These are phyloP conservation scores for Hordeum pubiflorum DNA, from an alignment of 202 grass and related monocot species.

Conservation along the genomic window DNA sequence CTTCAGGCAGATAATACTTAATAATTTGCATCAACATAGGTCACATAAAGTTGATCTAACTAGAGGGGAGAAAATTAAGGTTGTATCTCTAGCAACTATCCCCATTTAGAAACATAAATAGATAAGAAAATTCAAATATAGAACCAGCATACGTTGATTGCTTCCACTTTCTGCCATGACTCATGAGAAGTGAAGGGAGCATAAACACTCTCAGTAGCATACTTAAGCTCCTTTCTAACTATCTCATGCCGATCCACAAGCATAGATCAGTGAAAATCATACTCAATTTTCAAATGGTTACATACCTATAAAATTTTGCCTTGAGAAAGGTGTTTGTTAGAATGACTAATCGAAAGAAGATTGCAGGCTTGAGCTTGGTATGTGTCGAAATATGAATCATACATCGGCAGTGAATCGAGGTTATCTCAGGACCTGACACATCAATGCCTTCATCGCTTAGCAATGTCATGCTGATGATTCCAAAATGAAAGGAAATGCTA, in stretches of 20 bases:
- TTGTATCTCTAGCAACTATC: background rate
- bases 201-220: background rate
- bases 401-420: slow-evolving; percentile 67
- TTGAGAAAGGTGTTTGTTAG: slow-evolving; percentile 35
- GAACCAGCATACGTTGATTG: background rate
- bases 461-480: slow-evolving; percentile 67
- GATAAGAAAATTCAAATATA: too few species aligned
- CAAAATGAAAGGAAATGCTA: slow-evolving; percentile 70
- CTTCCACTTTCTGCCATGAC: background rate
- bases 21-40: background rate
- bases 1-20: background rate
- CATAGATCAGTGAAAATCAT: background rate
- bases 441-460: slow-evolving; percentile 53
- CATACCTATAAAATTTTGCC: slow-evolving; percentile 55
- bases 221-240: background rate
- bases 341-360: background rate
- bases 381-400: background rate
- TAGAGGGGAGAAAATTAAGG: background rate
- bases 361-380: background rate
- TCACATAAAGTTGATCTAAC: background rate
- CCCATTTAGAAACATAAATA: background rate
- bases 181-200: background rate
- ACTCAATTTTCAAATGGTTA: background rate
- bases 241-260: background rate
- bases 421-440: slow-evolving; percentile 47